Conservation (phyloP, 1,284 basidiomycete genomes). For the Pseudozyma thailandica region DNA sequence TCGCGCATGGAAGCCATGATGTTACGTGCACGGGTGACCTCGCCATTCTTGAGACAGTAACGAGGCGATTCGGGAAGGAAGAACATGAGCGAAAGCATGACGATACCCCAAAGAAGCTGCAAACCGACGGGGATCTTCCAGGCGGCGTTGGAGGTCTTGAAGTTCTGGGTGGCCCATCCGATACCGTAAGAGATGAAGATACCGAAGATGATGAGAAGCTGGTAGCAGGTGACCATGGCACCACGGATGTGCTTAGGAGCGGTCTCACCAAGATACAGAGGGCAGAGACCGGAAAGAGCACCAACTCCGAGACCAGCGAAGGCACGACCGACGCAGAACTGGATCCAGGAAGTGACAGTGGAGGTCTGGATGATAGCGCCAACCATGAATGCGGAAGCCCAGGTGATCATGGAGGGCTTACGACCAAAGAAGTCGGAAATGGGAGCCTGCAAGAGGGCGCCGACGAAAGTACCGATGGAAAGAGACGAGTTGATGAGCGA, state of each 20-base stretch:
- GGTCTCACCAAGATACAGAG: conserved; percentile 84
- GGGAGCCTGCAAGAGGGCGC: conserved; percentile 70
- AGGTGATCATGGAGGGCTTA: conserved; percentile 75
- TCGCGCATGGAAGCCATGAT: conserved; percentile 74
- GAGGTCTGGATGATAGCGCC: conserved; percentile 62
- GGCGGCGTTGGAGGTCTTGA: conserved; percentile 34
- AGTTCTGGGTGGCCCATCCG: conserved; percentile 70
- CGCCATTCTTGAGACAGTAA: conserved; percentile 79
- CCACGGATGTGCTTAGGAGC: conserved; percentile 82
- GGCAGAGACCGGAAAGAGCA: conserved; percentile 71
- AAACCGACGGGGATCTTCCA: conserved; percentile 79
- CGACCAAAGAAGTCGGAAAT: conserved; percentile 75
- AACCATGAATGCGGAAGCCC: conserved; percentile 69
- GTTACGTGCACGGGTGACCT: conserved; percentile 73
- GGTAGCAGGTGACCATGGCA: conserved; percentile 82
- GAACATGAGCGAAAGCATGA: conserved; percentile 70
- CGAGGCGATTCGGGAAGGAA: conserved; percentile 81
- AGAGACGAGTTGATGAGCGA: conserved; percentile 79
- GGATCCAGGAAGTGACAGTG: conserved; percentile 41
- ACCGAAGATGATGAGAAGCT: conserved; percentile 75
- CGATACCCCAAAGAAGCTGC: conserved; percentile 72
- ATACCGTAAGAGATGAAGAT: conserved; percentile 71
- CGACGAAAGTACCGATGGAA: conserved; percentile 79
- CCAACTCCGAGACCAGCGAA: conserved; percentile 60
- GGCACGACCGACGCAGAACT: conserved; percentile 54